Evolutionary conservation across 2,329 filamentous ascomycete genomes (phyloP).

Genomic region (Elsinoe arachidis): DNA sequence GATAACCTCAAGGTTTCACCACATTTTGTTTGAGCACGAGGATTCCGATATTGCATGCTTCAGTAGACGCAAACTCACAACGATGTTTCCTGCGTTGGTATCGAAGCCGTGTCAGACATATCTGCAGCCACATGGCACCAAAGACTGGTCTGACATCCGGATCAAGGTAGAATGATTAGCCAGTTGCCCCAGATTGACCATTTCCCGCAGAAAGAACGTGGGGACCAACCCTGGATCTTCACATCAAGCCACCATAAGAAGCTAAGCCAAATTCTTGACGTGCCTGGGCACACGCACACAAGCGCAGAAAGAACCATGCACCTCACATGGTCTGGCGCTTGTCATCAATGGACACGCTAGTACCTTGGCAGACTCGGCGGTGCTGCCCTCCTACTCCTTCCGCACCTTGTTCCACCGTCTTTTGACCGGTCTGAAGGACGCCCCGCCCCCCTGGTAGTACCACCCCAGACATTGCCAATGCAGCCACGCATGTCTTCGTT

Average conservation of each 20-base stretch:
- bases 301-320: not conserved
- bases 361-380: conserved; percentile 1
- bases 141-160: too few relatives aligned
- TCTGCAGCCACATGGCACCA: too few relatives aligned
- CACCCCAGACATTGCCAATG: conserved; percentile 9
- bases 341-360: not conserved
- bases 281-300: conserved; percentile 3
- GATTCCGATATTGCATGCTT: not conserved
- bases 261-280: conserved; percentile 6
- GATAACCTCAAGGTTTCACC: not conserved
- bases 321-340: not conserved
- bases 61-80: not conserved
- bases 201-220: not conserved
- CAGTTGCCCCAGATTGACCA: not conserved
- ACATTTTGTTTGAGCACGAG: not conserved
- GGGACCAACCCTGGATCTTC: not conserved
- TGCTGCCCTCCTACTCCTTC: not conserved
- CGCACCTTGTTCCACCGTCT: conserved; percentile 3
- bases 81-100: not conserved
- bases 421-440: not conserved
- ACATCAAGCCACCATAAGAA: conserved; percentile 5
- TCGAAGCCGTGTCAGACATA: too few relatives aligned
- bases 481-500: not conserved
- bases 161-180: not conserved
- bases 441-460: conserved; percentile 5